Evolutionary conservation across 371 early-diverging fungal genomes (phyloP), one percentile per base, ranked within the genome.

Genomic region (Mucor velutinosus): DNA sequence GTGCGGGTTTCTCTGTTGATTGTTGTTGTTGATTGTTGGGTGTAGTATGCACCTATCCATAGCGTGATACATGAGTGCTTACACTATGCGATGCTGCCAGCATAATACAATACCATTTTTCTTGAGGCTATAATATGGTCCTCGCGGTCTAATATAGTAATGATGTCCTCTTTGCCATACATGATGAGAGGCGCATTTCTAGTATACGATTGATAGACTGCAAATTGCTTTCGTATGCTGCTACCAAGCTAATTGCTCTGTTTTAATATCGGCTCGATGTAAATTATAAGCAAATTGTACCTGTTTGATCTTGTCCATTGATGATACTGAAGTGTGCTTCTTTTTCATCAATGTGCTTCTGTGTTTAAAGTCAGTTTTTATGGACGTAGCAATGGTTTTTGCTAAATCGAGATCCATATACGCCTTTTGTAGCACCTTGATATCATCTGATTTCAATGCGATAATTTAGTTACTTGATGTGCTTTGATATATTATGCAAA

Each of bases 151-250:
- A 67, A 67, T 43, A 67, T 72, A 10, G 64, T 64, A 51, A 75
- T 19, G 7, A 77, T 74, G 53, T 81, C 79, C 29, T 81, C 55
- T 32, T 62, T 62, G 19, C 75, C 76, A 66, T 81, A 60, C 0
- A 81, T 59, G 4, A 71, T 19, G 56, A 81, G 35, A 17, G 76
- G 76, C 11, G 75, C 66, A 55, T 71, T 69, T 53, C 72, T 58
- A 3, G 76, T 75, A 51, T 81, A 79, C 4, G 62, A 56, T 39
- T 75, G 73, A 76, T 77, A 81, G 15, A 73, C 29, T 3, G 59
- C 47, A 4, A 74, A 71, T 11, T 77, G 73, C 60, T 75, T 74
- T 11, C 72, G 59, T 7, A 81, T 78, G 45, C 72, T 73, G 7
- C 45, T 45, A 7, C 74, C 77, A 39, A 78, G 70, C 81, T 78